Base-by-base conservation (phyloP, 2,329 filamentous ascomycete genomes). In the Domatiomyces catenatus region DNA sequence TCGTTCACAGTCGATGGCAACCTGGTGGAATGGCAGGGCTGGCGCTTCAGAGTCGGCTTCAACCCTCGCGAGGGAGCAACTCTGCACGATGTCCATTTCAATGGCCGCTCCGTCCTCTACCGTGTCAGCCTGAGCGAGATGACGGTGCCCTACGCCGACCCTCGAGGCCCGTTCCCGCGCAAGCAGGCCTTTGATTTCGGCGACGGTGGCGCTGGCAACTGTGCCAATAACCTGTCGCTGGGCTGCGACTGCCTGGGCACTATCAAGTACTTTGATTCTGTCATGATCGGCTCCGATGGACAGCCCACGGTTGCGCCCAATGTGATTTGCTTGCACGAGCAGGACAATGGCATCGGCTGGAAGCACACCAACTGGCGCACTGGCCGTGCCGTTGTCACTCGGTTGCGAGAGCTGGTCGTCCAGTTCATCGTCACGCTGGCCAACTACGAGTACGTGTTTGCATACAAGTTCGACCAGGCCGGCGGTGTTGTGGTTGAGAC, bases 141-240 rank as follows among this genome's bases (percentile, higher is more conserved):
- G 76, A 76, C 76, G 1, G 79, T 84, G 0, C 80, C 80, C 0
- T 86, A 85, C 56, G 80, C 71, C 2, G 81, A 85, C 58, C 78
- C 78, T 0, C 74, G 82, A 1, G 67, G 72, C 0, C 81, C 81
- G 0, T 84, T 77, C 61, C 79, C 81, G 48, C 74, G 81, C 43
- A 86, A 86, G 62, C 77, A 81, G 49, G 82, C 81, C 0, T 85
- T 86, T 58, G 82, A 86, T 58, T 76, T 86, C 53, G 83, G 83
- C 6, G 81, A 86, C 52, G 79, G 75, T 8, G 82, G 82, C 4
- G 76, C 79, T 20, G 83, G 83, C 1, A 73, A 77, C 47, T 77
- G 74, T 46, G 78, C 80, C 15, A 86, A 86, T 60, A 83, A 84
- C 55, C 70, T 86, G 1, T 69, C 72, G 15, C 70, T 84, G 2